phyloP scores from a whole-genome alignment of 495 filamentous ascomycete species.

The Hypoxylon rickii region DNA sequence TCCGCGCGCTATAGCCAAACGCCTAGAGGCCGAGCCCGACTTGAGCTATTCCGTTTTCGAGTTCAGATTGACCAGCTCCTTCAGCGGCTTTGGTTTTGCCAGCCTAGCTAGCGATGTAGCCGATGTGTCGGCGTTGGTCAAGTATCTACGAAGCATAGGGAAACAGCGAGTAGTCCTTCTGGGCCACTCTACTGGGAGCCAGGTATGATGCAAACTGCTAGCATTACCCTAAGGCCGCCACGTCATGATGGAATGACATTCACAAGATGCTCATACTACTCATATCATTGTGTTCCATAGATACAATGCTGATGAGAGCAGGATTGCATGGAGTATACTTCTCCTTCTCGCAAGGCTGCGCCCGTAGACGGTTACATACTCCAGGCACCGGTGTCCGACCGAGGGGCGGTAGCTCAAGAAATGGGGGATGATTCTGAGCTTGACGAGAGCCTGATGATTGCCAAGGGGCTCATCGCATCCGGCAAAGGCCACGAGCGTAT shows the following conservation, averaged over 20 bases:
- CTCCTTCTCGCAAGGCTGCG: conserved; percentile 43
- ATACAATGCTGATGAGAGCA: conserved; percentile 16
- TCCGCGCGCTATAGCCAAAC: conserved; percentile 66
- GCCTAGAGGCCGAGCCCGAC: conserved; percentile 56
- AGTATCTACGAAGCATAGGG: conserved; percentile 61
- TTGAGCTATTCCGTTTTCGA: conserved; percentile 49
- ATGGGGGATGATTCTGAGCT: conserved; percentile 49
- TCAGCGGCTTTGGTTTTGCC: conserved; percentile 72
- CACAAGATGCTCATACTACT: not conserved
- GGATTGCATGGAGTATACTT: conserved; percentile 76
- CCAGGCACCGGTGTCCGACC: conserved; percentile 80
- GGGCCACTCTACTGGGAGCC: conserved; percentile 85
- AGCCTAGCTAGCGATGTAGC: conserved; percentile 70
- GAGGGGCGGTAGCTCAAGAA: conserved; percentile 61
- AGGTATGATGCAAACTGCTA: conserved; percentile 41
- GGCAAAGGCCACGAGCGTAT: conserved; percentile 63
- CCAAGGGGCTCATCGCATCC: conserved; percentile 55
- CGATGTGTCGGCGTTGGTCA: conserved; percentile 74
- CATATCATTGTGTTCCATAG: not conserved
- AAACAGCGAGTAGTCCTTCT: conserved; percentile 74
- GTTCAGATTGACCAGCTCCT: conserved; percentile 55
- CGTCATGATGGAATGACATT: not conserved
- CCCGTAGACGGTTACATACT: conserved; percentile 78
- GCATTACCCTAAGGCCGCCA: not conserved
- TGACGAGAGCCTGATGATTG: conserved; percentile 55